phyloP scores from a whole-genome alignment of 192 early-diverging fungal genomes.

The Coemansia sp. region DNA sequence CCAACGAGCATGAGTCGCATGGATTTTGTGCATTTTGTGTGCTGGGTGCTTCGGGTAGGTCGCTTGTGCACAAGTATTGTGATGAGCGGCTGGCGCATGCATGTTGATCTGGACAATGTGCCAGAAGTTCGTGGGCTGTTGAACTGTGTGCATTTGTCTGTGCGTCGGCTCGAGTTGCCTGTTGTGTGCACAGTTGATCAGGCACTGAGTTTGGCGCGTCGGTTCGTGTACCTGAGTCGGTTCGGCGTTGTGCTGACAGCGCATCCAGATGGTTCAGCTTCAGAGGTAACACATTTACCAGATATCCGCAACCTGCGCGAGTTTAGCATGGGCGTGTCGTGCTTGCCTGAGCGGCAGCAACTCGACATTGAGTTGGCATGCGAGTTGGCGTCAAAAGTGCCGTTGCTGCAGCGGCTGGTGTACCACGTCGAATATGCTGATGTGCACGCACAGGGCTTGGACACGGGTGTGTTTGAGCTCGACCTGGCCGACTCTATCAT shows the following conservation, averaged over 20 bases:
- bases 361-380: not conserved
- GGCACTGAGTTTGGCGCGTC: not conserved
- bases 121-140: not conserved
- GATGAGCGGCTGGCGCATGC: slow-evolving; percentile 5
- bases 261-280: too few relatives aligned
- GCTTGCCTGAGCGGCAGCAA: not conserved
- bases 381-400: not conserved
- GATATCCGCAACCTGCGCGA: not conserved
- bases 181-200: not conserved
- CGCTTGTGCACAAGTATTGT: not conserved
- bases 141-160: too few relatives aligned
- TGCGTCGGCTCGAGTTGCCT: slow-evolving; percentile 5
- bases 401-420: not conserved
- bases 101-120: not conserved
- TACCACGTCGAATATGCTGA: not conserved
- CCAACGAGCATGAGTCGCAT: not conserved
- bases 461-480: not conserved
- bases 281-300: not conserved
- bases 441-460: not conserved
- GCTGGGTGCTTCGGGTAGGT: not conserved
- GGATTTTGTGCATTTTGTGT: not conserved
- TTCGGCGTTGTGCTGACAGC: not conserved
- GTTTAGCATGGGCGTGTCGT: not conserved
- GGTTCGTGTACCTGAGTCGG: not conserved
- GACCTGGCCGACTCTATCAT: not conserved